phyloP scores from a whole-genome alignment of 768 basidiomycete species.

The Hericium coralloides region DNA sequence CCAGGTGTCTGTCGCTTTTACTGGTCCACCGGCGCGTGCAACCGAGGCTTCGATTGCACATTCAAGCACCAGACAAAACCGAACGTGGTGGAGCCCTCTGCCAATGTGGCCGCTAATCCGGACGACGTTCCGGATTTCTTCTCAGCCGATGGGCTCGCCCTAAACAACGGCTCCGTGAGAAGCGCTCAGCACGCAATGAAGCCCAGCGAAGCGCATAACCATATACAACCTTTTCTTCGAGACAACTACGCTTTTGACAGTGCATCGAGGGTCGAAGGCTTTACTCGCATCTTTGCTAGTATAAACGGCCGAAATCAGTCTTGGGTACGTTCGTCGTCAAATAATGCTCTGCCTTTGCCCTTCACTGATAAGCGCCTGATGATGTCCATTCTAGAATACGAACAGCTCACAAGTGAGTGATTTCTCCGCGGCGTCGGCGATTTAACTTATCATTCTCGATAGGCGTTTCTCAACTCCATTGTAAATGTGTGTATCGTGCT shows the following conservation, averaged over 20 bases:
- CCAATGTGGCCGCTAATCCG: background rate
- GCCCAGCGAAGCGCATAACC: conserved; percentile 20
- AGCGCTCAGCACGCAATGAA: conserved; percentile 7
- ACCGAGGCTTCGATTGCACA: conserved; percentile 18
- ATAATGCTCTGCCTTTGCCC: background rate
- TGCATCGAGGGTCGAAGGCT: conserved; percentile 17
- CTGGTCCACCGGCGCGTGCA: conserved; percentile 22
- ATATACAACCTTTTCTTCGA: conserved; percentile 16
- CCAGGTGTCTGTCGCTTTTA: conserved; percentile 20
- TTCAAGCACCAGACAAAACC: conserved; percentile 17
- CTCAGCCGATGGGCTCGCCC: conserved; percentile 14
- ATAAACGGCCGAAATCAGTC: conserved; percentile 15
- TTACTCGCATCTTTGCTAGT: conserved; percentile 18
- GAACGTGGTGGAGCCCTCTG: background rate
- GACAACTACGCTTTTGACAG: conserved; percentile 18
- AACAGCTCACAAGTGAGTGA: conserved; percentile 21
- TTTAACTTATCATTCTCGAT: background rate
- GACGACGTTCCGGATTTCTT: conserved; percentile 15
- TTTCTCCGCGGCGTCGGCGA: too few species aligned
- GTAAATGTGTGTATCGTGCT: conserved; percentile 13
- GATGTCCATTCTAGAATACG: conserved; percentile 8
- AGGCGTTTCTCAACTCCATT: conserved; percentile 19
- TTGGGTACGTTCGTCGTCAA: conserved; percentile 14
- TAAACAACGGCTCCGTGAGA: conserved; percentile 9
- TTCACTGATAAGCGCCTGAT: background rate